Base-by-base conservation (phyloP, 2,329 filamentous ascomycete species). In the Phaeophleospora eucalypticola region DNA sequence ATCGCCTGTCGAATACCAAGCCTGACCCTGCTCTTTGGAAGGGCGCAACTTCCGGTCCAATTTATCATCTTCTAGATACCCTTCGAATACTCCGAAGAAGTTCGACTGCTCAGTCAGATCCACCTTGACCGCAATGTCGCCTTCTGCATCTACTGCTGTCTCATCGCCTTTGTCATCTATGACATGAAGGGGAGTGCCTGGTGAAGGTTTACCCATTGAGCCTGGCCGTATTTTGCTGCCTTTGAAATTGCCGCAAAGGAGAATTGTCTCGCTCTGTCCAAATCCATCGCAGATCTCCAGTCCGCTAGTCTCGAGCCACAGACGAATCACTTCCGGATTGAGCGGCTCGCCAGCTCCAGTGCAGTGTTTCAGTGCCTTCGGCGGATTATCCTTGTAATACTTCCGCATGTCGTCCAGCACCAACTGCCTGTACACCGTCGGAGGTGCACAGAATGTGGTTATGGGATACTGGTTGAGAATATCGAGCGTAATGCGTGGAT, bases 221-320 rank as follows among this genome's bases (percentile, higher is more conserved):
- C 68, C 67, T n/a, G 62, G 62, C 34, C 63, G 61, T 41, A 70
- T 62, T 8, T 52, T 45, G 17, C 50, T 59, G 4, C 62, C 65
- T 27, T 56, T 60, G 41, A 69, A 66, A 51, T 71, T 71, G 17
- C 65, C 68, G 45, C 67, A 70, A 2, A 69, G 53, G 7, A 71
- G 58, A 4, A 68, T 63, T 4, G 67, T 69, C 49, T 71, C 68
- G 14, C 65, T 69, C 51, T 71, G 68, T 9, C 68, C 68, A 41
- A 69, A 71, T 2, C 66, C 68, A 49, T 71, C 68, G 42, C 59
- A 63, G 34, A 71, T 71, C 40, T 68, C 59, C 38, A 68, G 53
- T 1, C 60, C 62, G 3, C 58, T 67, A 49, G 64, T 65, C 27
- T 64, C 58, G 43, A 62, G 58, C 66, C 66, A 71, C 33, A 62